Percentiles rank a stretch among this genome's conserved stretches.
Conservation (phyloP, 352 stramenopile genomes). For the Phytophthora aleatoria region DNA sequence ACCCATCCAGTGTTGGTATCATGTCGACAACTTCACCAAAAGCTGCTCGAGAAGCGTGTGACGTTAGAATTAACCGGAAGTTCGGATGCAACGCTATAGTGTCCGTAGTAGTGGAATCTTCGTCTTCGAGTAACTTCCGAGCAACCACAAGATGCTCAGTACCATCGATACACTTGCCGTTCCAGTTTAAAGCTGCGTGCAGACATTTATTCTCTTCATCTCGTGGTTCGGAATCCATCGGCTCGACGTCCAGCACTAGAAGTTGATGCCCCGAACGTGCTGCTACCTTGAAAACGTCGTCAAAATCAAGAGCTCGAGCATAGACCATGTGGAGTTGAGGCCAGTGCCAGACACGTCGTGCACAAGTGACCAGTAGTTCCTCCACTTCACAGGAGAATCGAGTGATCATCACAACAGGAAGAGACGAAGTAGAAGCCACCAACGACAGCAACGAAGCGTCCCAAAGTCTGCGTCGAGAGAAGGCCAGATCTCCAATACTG, state of each 20-base stretch:
- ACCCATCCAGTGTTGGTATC: constrained; percentile 43
- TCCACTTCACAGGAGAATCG: constrained; percentile 47
- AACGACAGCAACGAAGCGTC: constrained; percentile 47
- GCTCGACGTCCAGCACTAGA: constrained; percentile 62
- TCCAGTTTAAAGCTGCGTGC: constrained; percentile 41
- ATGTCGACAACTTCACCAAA: constrained; percentile 52
- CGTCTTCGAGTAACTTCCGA: neutral
- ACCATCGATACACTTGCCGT: constrained; percentile 15
- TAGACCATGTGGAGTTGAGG: constrained; percentile 49
- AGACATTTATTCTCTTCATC: constrained; percentile 15
- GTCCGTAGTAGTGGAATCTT: neutral
- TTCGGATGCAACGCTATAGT: constrained; percentile 39
- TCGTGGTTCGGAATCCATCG: constrained; percentile 34
- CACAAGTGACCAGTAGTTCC: constrained; percentile 46
- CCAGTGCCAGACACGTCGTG: constrained; percentile 50
- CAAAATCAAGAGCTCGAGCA: constrained; percentile 39
- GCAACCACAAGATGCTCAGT: constrained; percentile 31
- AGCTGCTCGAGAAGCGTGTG: constrained; percentile 21
- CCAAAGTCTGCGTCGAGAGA: constrained; percentile 53
- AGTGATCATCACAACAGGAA: constrained; percentile 52
- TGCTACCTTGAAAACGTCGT: constrained; percentile 35
- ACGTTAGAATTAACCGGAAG: constrained; percentile 54
- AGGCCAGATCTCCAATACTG: constrained; percentile 25
- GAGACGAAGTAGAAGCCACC: constrained; percentile 21
- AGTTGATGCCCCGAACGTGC: constrained; percentile 58